Evolutionary conservation across 2,329 filamentous ascomycete species (phyloP), one percentile per base, ranked within the genome.

Genomic region (Cordyceps fumosorosea): DNA sequence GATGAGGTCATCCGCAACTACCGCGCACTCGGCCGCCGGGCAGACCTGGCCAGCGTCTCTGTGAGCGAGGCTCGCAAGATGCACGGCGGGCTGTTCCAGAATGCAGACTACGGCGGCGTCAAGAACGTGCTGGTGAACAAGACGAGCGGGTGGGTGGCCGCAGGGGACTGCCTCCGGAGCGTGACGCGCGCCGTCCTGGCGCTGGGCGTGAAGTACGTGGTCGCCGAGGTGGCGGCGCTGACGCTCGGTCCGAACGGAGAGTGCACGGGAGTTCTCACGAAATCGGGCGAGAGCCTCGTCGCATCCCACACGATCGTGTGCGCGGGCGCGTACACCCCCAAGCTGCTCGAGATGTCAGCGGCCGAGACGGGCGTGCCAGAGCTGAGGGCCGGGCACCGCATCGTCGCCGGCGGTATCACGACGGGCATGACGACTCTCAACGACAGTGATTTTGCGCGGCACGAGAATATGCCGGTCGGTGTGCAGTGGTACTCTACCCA

Each of bases 131-230:
- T 86, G 16, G 73, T 87, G 51, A 88, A 88, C 74, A 81, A 78
- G 67, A 81, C 79, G 32, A 85, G 84, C 69, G 85, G 85, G 1
- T 88, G 84, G 83, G 84, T 80, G 7, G 83, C 83, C n/a, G 85
- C 86, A 2, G 83, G 82, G 3, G 83, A 86, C 65, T 78, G 79
- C 34, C 69, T 88, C 63, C 71, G 76, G 56, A 81, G 80, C 1
- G 77, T 87, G 10, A 87, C 83, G 1, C 77, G 79, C 40, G 75
- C 76, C 62, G 77, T 77, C 18, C 66, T 87, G 5, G 76, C 80
- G 53, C 70, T 84, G 7, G 85, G 86, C 1, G 85, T 87, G 64
- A 79, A 80, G 69, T 88, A 87, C 62, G 76, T 84, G 11, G 76
- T 75, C 0, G 82, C 79, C 18, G 81, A 86, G 60, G 78, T 83